Evolutionary conservation across 2,329 filamentous ascomycete genomes (phyloP), one percentile per base, ranked within the genome.

Genomic region (Pezicula rhizophila): DNA sequence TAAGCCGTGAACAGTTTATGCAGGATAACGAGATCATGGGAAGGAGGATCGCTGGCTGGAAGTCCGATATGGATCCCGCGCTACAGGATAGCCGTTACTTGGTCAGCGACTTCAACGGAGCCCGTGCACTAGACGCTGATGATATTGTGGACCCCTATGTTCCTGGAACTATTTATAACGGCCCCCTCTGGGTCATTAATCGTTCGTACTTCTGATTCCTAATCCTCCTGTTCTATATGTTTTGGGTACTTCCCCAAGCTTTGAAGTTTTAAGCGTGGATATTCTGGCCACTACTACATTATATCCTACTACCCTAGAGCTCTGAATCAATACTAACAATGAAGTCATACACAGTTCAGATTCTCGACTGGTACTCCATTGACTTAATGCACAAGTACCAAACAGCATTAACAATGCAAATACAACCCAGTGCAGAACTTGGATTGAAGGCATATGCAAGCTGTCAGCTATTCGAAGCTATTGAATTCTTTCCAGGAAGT

Each of bases 311-410:
- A 31, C 28, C 12, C 28, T 23, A 23, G 23, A 23, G 6, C 4
- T 31, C 28, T 31, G 28, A 11, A 31, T 10, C 7, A 31, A 10
- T 31, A 12, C 8, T 31, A 31, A 31, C 28, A 31, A 12, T 10
- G 28, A 11, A 31, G 8, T 7, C 28, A 31, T 12, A 4, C 8
- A 31, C 28, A 31, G 28, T 31, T 31, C 28, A 31, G 14, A 74
- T 77, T 49, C 78, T 89, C 51, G 89, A 96, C 62, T 88, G 89
- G 73, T 82, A 88, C 64, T 85, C 85, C 7, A 80, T 91, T 20
- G 77, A 85, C 42, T 74, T 93, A 50, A 89, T 96, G 84, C 89
- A 89, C 67, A 81, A 82, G 56, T 84, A 85, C 57, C 87, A 93
- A 59, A 79, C 84, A 2, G 77, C 81, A 3, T 70, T 78, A 44